Percentiles rank a stretch among this genome's conserved stretches.
Conservation (phyloP, 805 yeast species). For the Yamadazyma phyllophila region DNA sequence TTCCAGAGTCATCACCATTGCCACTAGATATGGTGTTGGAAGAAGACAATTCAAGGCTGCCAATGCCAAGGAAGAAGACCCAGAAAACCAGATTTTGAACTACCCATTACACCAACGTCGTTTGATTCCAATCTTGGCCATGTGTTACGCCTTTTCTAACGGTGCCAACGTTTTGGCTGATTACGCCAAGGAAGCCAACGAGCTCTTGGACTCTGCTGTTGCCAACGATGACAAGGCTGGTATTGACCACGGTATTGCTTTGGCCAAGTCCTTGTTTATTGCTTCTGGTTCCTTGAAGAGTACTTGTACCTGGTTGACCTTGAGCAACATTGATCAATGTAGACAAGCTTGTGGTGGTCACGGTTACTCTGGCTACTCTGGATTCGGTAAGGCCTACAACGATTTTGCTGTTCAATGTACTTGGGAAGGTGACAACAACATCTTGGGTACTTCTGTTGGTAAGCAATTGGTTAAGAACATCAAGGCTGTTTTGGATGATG, state of each 20-base stretch:
- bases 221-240: slow-evolving; percentile 30
- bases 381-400: slow-evolving; percentile 43
- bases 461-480: slow-evolving; percentile 36
- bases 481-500: slow-evolving; percentile 25
- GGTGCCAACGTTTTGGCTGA: slow-evolving; percentile 41
- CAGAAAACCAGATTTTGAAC: slow-evolving; percentile 41
- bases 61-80: slow-evolving; percentile 24
- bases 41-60: slow-evolving; percentile 44
- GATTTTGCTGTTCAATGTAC: slow-evolving; percentile 50
- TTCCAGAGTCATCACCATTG: slow-evolving; percentile 42
- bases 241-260: slow-evolving; percentile 34
- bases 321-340: slow-evolving; percentile 39
- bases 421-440: slow-evolving; percentile 51
- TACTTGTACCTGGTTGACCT: slow-evolving; percentile 45
- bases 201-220: slow-evolving; percentile 39
- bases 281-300: slow-evolving; percentile 46
- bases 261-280: slow-evolving; percentile 42
- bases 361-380: slow-evolving; percentile 45
- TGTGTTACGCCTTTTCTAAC: slow-evolving; percentile 37
- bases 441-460: slow-evolving; percentile 43
- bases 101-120: slow-evolving; percentile 47
- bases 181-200: slow-evolving; percentile 30
- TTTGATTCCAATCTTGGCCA: slow-evolving; percentile 43
- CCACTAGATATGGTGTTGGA: slow-evolving; percentile 44
- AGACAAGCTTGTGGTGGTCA: slow-evolving; percentile 50